Percentiles rank a stretch among this genome's conserved stretches.
Conservation (phyloP, 306 rosid species). For the Hippophae tibetana region DNA sequence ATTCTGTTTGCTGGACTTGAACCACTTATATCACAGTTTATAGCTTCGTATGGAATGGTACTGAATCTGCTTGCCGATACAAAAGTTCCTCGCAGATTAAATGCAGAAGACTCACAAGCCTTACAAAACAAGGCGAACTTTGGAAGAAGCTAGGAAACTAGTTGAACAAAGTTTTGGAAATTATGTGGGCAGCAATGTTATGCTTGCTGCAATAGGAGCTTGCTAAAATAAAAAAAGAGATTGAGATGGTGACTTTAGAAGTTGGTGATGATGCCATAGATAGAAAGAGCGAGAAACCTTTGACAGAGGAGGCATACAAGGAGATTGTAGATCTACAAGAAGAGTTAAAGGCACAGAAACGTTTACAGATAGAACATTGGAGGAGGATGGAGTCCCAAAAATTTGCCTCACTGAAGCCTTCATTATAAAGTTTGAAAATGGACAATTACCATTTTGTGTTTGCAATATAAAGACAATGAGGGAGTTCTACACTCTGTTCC, state of each 20-base stretch:
- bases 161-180: slow-evolving; percentile 98
- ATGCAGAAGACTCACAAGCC: slow-evolving; percentile 38
- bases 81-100: slow-evolving; percentile 59
- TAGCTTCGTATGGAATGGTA: slow-evolving; percentile 98
- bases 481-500: slow-evolving; percentile 79
- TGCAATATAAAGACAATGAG: slow-evolving; percentile 82
- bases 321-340: slow-evolving; percentile 79
- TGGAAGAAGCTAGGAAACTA: slow-evolving; percentile 95
- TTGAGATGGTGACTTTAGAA: slow-evolving; percentile 51
- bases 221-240: slow-evolving; percentile 58
- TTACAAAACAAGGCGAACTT: slow-evolving; percentile 45
- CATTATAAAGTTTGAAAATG: slow-evolving; percentile 48
- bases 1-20: slow-evolving; percentile 82
- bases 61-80: slow-evolving; percentile 84
- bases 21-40: slow-evolving; percentile 90
- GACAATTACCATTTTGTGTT: slow-evolving; percentile 68
- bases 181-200: slow-evolving; percentile 88
- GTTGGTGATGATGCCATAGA: slow-evolving; percentile 79
- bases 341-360: slow-evolving; percentile 67
- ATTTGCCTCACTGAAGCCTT: slow-evolving; percentile 56
- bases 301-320: slow-evolving; percentile 53
- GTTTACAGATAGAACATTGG: slow-evolving; percentile 49
- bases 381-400: slow-evolving; percentile 64
- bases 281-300: slow-evolving; percentile 56
- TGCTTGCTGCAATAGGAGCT: slow-evolving; percentile 95